Conservation (phyloP, 108 stramenopile species). For the Phaeodactylum tricornutum region DNA sequence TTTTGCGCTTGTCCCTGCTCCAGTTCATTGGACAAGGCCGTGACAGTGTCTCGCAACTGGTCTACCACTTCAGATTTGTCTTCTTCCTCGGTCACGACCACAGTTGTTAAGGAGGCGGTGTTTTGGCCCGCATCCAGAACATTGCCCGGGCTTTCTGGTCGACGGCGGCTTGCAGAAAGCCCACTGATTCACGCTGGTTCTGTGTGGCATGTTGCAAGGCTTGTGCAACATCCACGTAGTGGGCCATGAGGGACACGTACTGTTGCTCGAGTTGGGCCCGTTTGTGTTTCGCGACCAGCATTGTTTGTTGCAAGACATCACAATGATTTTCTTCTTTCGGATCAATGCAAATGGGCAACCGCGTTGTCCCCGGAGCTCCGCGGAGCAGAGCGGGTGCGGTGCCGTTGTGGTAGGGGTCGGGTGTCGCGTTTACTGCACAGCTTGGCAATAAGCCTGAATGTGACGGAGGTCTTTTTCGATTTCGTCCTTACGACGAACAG, state of each 20-base stretch:
- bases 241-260: slow-evolving; percentile 68
- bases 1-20: slow-evolving; percentile 39
- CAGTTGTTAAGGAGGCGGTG: too few species aligned
- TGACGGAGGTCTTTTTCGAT: slow-evolving; percentile 75
- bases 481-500: slow-evolving; percentile 26
- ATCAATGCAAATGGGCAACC: slow-evolving; percentile 79
- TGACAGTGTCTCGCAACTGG: too few species aligned
- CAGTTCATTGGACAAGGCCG: slow-evolving; percentile 45
- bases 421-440: slow-evolving; percentile 56
- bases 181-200: slow-evolving; percentile 30
- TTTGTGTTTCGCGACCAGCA: slow-evolving; percentile 56
- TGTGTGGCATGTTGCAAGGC: slow-evolving; percentile 28
- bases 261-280: slow-evolving; percentile 69
- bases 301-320: slow-evolving; percentile 48
- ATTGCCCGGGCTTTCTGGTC: slow-evolving; percentile 45
- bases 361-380: slow-evolving; percentile 1
- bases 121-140: slow-evolving; percentile 50
- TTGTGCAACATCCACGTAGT: slow-evolving; percentile 64
- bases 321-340: slow-evolving; percentile 84
- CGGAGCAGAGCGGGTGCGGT: slow-evolving; percentile 9
- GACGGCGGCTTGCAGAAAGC: slow-evolving; percentile 39
- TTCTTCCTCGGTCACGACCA: too few species aligned
- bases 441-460: slow-evolving; percentile 70
- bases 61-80: slow-evolving; percentile 2
- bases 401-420: slow-evolving; percentile 7